phyloP scores from a whole-genome alignment of 768 basidiomycete species.

The Tylopilus rubrobrunneus region DNA sequence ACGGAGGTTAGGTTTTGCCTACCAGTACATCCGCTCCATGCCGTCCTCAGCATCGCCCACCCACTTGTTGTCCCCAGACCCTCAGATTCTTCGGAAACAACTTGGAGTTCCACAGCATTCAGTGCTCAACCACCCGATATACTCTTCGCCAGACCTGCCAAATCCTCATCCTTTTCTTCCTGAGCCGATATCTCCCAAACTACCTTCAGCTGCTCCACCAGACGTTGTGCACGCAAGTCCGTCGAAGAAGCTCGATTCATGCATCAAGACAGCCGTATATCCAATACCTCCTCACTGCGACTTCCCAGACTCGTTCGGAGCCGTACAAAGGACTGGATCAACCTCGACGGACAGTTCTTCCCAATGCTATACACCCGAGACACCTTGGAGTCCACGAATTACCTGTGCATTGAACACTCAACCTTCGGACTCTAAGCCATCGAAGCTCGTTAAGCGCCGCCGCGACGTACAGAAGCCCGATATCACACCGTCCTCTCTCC shows the following conservation, averaged over 20 bases:
- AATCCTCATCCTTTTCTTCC: slow-evolving; percentile 19
- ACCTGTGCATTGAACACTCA: background rate
- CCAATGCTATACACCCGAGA: background rate
- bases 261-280: slow-evolving; percentile 3
- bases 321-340: background rate
- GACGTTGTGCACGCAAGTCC: background rate
- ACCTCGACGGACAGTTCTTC: background rate
- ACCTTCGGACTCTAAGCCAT: background rate
- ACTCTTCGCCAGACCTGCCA: slow-evolving; percentile 19
- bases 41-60: slow-evolving; percentile 6
- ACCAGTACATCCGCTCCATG: slow-evolving; percentile 24
- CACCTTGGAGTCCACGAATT: background rate
- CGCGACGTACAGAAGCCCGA: background rate
- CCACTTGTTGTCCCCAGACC: slow-evolving; percentile 17
- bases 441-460: slow-evolving; percentile 11
- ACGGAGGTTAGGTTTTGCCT: slow-evolving; percentile 21
- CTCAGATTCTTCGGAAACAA: slow-evolving; percentile 25
- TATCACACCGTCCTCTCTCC: background rate
- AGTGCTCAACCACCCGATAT: slow-evolving; percentile 20
- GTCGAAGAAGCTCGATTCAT: background rate
- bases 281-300: background rate
- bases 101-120: slow-evolving; percentile 31
- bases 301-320: background rate
- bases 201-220: background rate
- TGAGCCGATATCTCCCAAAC: background rate